Base-by-base conservation (phyloP, 2,329 filamentous ascomycete species). In the Bipolaris cookei region DNA sequence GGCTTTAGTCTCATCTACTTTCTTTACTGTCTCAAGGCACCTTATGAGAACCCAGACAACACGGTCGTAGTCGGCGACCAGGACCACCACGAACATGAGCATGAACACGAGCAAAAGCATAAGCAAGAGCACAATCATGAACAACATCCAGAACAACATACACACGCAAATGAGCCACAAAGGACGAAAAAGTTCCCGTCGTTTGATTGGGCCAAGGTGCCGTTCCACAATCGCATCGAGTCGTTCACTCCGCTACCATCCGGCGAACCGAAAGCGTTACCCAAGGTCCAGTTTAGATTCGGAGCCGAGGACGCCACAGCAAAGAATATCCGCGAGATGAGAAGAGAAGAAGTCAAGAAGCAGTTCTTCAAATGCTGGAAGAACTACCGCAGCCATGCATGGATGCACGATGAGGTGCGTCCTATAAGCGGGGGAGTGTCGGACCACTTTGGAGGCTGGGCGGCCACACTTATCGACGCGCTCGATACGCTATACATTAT, bases 401-500 rank as follows among this genome's bases (percentile, higher is more conserved):
- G 80, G 80, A 76, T 80, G 75, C 75, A 79, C 54, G 81, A 83
- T 53, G 81, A 83, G 65, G 64, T 83, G 32, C 69, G 67, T 21
- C 80, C 80, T 1, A 69, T 82, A n/a, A 73, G 71, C 51, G 79
- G 79, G 18, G 70, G 72, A 3, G 65, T 61, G 20, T 75, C 70
- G 42, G 70, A 81, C 60, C 72, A 73, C 18, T 81, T 80, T 65
- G 80, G 80, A 46, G 80, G 80, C 4, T 82, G 80, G 80, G 79
- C 76, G 3, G 79, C 79, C 4, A 80, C 74, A 11, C 65, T 82
- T 11, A 77, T 82, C 32, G 79, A 81, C 66, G 75, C 76, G 37
- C 64, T 81, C 35, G 80, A 81, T 59, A 81, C 77, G 3, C 68
- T 81, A 7, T 81, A 77, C 76, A 80, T 81, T 56, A 81, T 81